Evolutionary conservation across 2,329 filamentous ascomycete species (phyloP).

Genomic region (Colletotrichum tropicale): DNA sequence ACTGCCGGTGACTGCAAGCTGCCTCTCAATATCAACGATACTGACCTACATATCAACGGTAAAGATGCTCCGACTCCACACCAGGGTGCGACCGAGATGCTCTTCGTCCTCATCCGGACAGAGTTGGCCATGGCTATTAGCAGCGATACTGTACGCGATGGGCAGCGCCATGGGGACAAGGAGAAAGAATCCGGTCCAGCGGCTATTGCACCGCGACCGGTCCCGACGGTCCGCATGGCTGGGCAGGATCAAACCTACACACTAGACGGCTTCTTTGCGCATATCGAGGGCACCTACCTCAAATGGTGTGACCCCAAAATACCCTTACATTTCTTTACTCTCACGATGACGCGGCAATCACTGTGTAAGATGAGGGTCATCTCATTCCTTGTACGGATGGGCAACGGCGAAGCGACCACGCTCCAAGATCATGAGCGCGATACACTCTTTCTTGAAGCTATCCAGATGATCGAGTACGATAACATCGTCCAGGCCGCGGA

Average conservation of each 20-base stretch:
- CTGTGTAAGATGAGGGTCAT: conserved; percentile 63
- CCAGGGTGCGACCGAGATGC: conserved; percentile 61
- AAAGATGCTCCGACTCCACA: conserved; percentile 57
- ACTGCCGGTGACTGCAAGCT: conserved; percentile 58
- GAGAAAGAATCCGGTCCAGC: conserved; percentile 25
- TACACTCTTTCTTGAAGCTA: conserved; percentile 56
- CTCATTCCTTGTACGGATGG: conserved; percentile 56
- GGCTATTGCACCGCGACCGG: conserved; percentile 28
- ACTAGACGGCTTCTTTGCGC: conserved; percentile 56
- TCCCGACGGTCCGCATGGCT: conserved; percentile 48
- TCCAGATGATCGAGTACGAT: conserved; percentile 64
- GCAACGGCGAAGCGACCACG: conserved; percentile 39
- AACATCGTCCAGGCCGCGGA: conserved; percentile 58
- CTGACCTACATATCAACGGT: conserved; percentile 61
- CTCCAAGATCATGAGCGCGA: conserved; percentile 55
- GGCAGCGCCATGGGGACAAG: conserved; percentile 28
- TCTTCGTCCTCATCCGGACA: conserved; percentile 61
- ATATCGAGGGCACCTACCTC: conserved; percentile 62
- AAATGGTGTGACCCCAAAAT: conserved; percentile 62
- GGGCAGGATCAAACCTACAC: conserved; percentile 54
- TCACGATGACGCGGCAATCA: conserved; percentile 60
- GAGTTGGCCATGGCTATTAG: conserved; percentile 61
- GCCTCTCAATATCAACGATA: conserved; percentile 67
- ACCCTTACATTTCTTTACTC: conserved; percentile 62
- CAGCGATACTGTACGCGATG: conserved; percentile 46